phyloP scores from a whole-genome alignment of 306 rosid genomes.

The Rosa multiflora region DNA sequence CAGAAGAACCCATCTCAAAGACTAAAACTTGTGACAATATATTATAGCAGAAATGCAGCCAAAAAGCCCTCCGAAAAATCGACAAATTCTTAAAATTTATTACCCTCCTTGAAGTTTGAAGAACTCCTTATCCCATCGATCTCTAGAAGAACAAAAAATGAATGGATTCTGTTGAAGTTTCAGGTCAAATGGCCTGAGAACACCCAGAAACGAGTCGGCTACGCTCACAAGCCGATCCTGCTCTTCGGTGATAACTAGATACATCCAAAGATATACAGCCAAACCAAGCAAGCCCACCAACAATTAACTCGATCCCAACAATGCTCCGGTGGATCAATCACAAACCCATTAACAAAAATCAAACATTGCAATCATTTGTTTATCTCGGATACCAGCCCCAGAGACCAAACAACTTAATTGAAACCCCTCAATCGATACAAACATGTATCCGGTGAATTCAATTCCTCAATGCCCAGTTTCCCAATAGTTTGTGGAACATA shows the following conservation, averaged over 20 bases:
- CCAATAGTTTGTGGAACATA: background rate
- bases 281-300: constrained; percentile 16
- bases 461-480: background rate
- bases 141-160: constrained; percentile 37
- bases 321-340: constrained; percentile 28
- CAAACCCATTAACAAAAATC: constrained; percentile 2
- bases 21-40: background rate
- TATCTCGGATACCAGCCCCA: background rate
- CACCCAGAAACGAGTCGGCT: constrained; percentile 57
- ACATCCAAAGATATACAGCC: constrained; percentile 58
- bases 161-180: constrained; percentile 27
- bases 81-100: constrained; percentile 4
- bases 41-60: background rate
- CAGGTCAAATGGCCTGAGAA: constrained; percentile 48
- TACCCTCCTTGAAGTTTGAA: constrained; percentile 72
- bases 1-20: constrained; percentile 65
- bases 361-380: no score
- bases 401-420: background rate
- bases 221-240: constrained; percentile 56
- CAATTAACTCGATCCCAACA: background rate
- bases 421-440: background rate
- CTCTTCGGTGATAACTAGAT: constrained; percentile 41
- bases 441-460: background rate
- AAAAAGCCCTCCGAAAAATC: background rate
- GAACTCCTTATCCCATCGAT: constrained; percentile 74